Conservation (phyloP, 2,329 filamentous ascomycete genomes). For the Xylariaceae sp. region DNA sequence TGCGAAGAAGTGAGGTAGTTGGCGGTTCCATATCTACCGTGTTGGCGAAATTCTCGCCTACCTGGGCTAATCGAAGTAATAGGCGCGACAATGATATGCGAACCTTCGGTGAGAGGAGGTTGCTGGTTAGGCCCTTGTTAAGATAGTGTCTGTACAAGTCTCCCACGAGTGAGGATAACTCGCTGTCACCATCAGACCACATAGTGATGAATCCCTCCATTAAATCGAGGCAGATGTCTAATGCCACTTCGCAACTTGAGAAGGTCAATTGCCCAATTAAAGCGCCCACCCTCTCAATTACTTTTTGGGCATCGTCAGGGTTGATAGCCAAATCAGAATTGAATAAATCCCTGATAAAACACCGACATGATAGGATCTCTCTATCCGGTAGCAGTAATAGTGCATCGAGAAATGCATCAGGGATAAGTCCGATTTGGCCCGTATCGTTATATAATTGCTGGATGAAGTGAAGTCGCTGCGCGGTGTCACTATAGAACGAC, state of each 20-base stretch:
- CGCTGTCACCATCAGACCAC: constrained; percentile 58
- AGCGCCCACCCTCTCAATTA: constrained; percentile 49
- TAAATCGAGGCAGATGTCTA: constrained; percentile 63
- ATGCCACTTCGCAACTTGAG: constrained; percentile 69
- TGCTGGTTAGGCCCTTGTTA: constrained; percentile 60
- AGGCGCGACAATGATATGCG: constrained; percentile 65
- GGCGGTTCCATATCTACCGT: constrained; percentile 54
- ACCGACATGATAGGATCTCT: constrained; percentile 50
- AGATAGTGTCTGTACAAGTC: constrained; percentile 80
- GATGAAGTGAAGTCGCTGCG: constrained; percentile 44
- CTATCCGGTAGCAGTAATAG: constrained; percentile 49
- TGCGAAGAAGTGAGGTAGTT: constrained; percentile 68
- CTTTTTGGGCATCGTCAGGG: constrained; percentile 42
- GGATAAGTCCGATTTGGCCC: constrained; percentile 47
- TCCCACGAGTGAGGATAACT: constrained; percentile 62
- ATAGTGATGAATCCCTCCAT: constrained; percentile 59
- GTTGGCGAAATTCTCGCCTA: constrained; percentile 63
- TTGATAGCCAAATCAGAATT: constrained; percentile 49
- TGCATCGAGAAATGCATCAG: constrained; percentile 47
- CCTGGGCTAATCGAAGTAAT: constrained; percentile 64
- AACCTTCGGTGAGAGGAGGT: constrained; percentile 64
- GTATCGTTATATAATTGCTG: constrained; percentile 40
- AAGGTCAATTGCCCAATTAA: constrained; percentile 57
- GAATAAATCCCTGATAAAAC: constrained; percentile 50
- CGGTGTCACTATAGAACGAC: constrained; percentile 48